phyloP scores from a whole-genome alignment of 441 rosid genomes.

The Daphne laureola region DNA sequence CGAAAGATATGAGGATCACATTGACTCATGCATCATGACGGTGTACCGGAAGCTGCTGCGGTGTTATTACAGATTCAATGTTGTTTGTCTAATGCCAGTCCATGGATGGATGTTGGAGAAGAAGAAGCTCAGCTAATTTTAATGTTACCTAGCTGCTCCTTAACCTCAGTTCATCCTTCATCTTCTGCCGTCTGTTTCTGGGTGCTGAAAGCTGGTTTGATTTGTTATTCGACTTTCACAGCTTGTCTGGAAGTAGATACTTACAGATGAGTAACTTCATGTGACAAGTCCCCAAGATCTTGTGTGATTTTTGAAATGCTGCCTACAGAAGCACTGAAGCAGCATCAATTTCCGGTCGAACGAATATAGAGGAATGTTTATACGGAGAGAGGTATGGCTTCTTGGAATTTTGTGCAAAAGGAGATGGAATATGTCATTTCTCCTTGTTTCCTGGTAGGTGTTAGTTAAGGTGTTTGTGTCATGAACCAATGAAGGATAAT shows the following conservation, averaged over 20 bases:
- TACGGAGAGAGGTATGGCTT: no score
- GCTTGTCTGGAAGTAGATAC: conserved; percentile 11
- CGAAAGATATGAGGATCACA: conserved; percentile 49
- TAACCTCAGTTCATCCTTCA: conserved; percentile 2
- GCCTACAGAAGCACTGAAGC: not conserved
- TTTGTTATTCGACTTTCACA: conserved; percentile 9
- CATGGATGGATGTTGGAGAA: conserved; percentile 43
- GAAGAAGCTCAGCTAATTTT: conserved; percentile 50
- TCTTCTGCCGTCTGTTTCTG: conserved; percentile 9
- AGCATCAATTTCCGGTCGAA: no score
- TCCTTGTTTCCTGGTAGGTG: no score
- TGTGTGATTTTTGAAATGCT: not conserved
- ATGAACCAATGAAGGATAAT: no score
- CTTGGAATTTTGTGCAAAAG: no score
- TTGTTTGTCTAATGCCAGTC: conserved; percentile 26
- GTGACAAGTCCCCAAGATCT: not conserved
- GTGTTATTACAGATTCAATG: conserved; percentile 38
- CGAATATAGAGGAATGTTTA: no score
- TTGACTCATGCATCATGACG: conserved; percentile 34
- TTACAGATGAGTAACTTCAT: not conserved
- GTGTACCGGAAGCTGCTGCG: conserved; percentile 28
- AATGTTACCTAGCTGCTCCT: conserved; percentile 10
- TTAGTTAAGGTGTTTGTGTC: no score
- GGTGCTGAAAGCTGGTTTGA: conserved; percentile 7
- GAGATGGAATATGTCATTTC: no score